Base-by-base conservation (phyloP, 768 basidiomycete species). In the Panaeolus papilionaceus region DNA sequence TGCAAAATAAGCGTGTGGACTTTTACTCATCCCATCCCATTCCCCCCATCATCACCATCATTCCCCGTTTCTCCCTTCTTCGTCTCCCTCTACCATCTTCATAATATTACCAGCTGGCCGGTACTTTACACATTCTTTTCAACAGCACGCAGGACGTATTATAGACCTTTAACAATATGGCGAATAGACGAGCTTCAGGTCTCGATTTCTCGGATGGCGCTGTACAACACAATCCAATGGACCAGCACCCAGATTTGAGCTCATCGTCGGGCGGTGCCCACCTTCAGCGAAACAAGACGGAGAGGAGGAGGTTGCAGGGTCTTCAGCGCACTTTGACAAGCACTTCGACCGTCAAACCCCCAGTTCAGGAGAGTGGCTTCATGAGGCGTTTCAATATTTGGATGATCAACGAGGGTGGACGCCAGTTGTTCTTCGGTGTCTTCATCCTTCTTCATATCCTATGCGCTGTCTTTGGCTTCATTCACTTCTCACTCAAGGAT, bases 331-430 rank as follows among this genome's bases (percentile, higher is more conserved):
- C 84, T 2, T 81, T 84, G 70, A 85, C 86, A 11, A 76, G 70
- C 33, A 70, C 77, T 16, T 76, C 80, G 1, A 68, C 66, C 1
- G 65, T 70, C 40, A 74, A 73, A 5, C 74, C 70, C 6, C 73
- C 76, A 0, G 76, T 76, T 16, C 81, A 82, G 68, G 81, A 85
- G 38, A 77, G 72, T 64, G 80, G 82, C 2, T 74, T 80, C 58
- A 72, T 73, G 51, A 84, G 88, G 72, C 85, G 77, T 71, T 84
- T 87, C 72, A 83, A 85, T 71, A 72, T 89, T n/a, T 97, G 95
- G 95, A 92, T 95, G 92, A 94, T 96, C 77, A 96, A 96, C 76
- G 95, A 96, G 75, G 96, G 96, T 73, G 89, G 92, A 14, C 85
- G 86, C 51, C 84, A 87, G 64, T 71, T 96, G 44, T 94, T 96